Base-by-base conservation (phyloP, 129 eudicot species). In the Logfia minima region DNA sequence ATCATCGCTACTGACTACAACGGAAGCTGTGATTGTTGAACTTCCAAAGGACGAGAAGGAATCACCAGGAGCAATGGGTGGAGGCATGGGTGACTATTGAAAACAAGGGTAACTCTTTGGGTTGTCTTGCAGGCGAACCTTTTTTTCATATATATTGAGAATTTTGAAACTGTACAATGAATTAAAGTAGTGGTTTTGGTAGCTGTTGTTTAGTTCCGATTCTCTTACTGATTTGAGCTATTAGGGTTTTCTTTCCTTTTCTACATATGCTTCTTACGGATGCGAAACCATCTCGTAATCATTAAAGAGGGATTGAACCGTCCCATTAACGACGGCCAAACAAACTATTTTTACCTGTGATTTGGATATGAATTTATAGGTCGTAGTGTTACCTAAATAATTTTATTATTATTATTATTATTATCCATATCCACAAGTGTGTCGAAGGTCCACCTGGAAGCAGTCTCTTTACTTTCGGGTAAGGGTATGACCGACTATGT, bases 1-100 rank as follows among this genome's bases (percentile, higher is more conserved):
- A 1, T 89, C 95, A 16, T 89, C 89, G 19, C 67, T 89, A 77
- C 61, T 89, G 84, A 89, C 95, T n/a, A 89, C 95, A 18, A 89
- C 92, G 21, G 95, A 89, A 77, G 92, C 90, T 61, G 85, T 89
- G 32, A 77, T 87, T 3, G 95, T 87, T n/a, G 92, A 89, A 73
- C 84, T 78, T 21, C 86, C 89, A 9, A 87, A 81, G 35, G 87
- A 85, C 21, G 91, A 83, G 59, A 83, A 84, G 77, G 86, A 79
- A 23, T 19, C 84, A 5, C 78, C 82, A 4, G 51, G 80, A 3
- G 39, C 79, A 65, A 85, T 85, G 95, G 75, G 66, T 53, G 82
- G 77, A 2, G 86, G 87, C 69, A 89, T 89, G 87, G 91, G 87
- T 35, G 87, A 77, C 75, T 88, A 80, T 35, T 86, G 65, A 83